Evolutionary conservation across 129 eudicot genomes (phyloP).

Genomic region (Oenanthe sinensis): DNA sequence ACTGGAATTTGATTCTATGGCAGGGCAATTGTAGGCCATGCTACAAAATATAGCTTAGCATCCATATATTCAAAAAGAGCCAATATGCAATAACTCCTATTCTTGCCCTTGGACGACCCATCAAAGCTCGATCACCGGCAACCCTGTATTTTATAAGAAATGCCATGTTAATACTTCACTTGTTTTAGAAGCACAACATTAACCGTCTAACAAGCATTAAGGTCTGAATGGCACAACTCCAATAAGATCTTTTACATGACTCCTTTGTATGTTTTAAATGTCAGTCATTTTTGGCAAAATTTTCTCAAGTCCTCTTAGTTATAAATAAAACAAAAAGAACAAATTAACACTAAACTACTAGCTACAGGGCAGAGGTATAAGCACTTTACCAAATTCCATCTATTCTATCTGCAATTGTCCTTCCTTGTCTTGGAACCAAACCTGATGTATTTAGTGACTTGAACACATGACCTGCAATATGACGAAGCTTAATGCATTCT

Average conservation of each 20-base stretch:
- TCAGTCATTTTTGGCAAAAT: background rate
- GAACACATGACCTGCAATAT: slow-evolving; percentile 73
- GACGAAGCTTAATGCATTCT: slow-evolving; percentile 12
- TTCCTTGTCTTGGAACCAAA: slow-evolving; percentile 82
- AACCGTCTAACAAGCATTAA: background rate
- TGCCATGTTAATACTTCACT: background rate
- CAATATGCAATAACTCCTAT: slow-evolving; percentile 77
- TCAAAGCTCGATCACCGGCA: slow-evolving; percentile 74
- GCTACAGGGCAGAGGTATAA: slow-evolving; percentile 1
- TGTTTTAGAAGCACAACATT: background rate
- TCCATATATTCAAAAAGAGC: slow-evolving; percentile 71
- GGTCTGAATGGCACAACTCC: background rate
- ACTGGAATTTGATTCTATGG: background rate
- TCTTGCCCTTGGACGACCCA: slow-evolving; percentile 86
- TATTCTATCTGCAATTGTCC: slow-evolving; percentile 76
- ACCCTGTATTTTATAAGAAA: slow-evolving; percentile 46
- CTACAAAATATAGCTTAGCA: slow-evolving; percentile 76
- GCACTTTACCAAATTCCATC: slow-evolving; percentile 86
- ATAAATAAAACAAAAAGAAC: background rate
- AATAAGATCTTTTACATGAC: background rate
- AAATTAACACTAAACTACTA: background rate
- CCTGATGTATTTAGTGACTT: slow-evolving; percentile 86
- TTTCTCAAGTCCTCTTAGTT: background rate
- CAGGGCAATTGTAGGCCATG: slow-evolving; percentile 7
- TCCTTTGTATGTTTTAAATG: background rate